Base-by-base conservation (phyloP, 78 protist genomes). In the Paulinella micropora region DNA sequence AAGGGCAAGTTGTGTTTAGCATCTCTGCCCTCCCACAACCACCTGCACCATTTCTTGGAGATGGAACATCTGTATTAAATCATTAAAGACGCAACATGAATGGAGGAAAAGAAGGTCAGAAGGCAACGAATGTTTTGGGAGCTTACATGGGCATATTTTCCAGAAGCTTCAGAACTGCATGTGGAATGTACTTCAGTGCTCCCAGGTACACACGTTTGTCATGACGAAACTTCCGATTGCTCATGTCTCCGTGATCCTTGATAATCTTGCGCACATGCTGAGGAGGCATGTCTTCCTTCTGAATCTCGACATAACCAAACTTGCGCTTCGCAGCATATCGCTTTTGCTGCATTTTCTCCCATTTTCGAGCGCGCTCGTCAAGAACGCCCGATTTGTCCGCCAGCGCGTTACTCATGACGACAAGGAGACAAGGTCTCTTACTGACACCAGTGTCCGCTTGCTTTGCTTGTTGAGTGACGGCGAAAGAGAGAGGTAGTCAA, bases 131-230 rank as follows among this genome's bases (percentile, higher is more conserved):
- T n/a, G n/a, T n/a, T n/a, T n/a, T n/a, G n/a, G n/a, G n/a, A n/a
- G n/a, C n/a, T n/a, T n/a, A n/a, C n/a, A 98, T 97, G 1, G 99
- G 99, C 95, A 98, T 96, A 93, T 98, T 98, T 89, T 99, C 99
- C 9, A 99, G 91, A 2, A 99, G 94, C 94, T 99, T 99, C 90
- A 94, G 84, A 0, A 96, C 91, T 0, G 99, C 99, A 90, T 97
- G 99, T 0, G 99, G 99, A 37, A 98, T 91, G 83, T 95, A 98
- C 92, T 96, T 96, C 64, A 99, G 91, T 3, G 99, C 99, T 0
- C 99, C 99, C 32, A 99, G 93, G 79, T 97, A 97, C 29, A 97
- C 97, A 29, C 99, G 95, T 89, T 97, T 96, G 90, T 98, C 99
- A 51, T 96, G 95, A 6, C 96, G 86, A 90, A 94, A 98, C 90